Evolutionary conservation across 768 basidiomycete genomes (phyloP).

Genomic region (Russula sp.): DNA sequence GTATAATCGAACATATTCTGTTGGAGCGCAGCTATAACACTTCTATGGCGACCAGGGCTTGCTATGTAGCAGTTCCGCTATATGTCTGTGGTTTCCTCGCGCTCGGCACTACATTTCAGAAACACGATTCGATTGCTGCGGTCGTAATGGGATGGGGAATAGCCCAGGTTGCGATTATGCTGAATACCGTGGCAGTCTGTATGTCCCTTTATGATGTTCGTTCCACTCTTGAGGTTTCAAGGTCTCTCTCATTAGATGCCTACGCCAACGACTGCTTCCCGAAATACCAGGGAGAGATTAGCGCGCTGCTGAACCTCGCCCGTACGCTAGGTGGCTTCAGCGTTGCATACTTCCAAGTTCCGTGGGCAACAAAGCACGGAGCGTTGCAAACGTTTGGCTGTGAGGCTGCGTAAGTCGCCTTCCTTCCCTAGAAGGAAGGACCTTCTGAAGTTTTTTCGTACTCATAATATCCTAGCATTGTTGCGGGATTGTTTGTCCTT

Average conservation of each 20-base stretch:
- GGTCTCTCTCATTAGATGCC: slow-evolving; percentile 38
- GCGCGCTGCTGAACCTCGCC: slow-evolving; percentile 57
- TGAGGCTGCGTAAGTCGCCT: slow-evolving; percentile 53
- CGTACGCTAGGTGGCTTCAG: slow-evolving; percentile 58
- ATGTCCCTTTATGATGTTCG: slow-evolving; percentile 34
- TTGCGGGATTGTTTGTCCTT: slow-evolving; percentile 49
- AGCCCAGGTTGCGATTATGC: slow-evolving; percentile 53
- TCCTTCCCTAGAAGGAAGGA: not conserved
- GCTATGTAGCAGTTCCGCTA: slow-evolving; percentile 56
- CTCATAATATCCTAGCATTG: slow-evolving; percentile 40
- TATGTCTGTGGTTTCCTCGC: slow-evolving; percentile 60
- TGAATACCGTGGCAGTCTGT: slow-evolving; percentile 63
- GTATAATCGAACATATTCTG: slow-evolving; percentile 19
- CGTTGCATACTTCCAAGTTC: slow-evolving; percentile 65
- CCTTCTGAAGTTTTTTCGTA: not conserved
- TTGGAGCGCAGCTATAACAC: too few relatives aligned
- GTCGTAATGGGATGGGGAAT: slow-evolving; percentile 69
- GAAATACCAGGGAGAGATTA: slow-evolving; percentile 55
- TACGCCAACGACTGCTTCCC: slow-evolving; percentile 53
- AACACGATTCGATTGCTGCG: slow-evolving; percentile 50
- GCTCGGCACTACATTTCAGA: slow-evolving; percentile 54
- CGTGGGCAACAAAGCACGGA: slow-evolving; percentile 59
- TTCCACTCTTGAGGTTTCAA: slow-evolving; percentile 27
- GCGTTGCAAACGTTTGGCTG: slow-evolving; percentile 60
- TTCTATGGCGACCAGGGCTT: slow-evolving; percentile 44